Evolutionary conservation across 352 stramenopile species (phyloP), one percentile per base, ranked within the genome.

Genomic region (Phytophthora macrochlamydospora): DNA sequence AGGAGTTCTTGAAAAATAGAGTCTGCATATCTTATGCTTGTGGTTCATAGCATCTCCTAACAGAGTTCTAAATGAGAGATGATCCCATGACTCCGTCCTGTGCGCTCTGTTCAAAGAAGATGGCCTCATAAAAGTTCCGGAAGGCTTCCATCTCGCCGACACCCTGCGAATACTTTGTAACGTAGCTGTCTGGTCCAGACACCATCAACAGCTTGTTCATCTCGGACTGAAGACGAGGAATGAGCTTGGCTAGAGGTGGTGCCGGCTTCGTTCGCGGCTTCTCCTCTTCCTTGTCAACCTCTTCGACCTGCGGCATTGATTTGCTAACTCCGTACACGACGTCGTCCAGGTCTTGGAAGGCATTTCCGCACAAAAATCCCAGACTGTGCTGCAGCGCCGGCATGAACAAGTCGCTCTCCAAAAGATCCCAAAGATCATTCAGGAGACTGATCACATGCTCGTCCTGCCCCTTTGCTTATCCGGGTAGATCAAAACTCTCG

Each of bases 361-460:
- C 83, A 55, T 93, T 92, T 35, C 83, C 81, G 46, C 83, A 91
- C n/a, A 93, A 48, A 53, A 89, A 92, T 0, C 79, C 79, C 32
- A 93, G 78, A 50, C 73, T 87, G 53, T 93, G 81, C 69, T 91
- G 79, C 60, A 93, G 55, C 29, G 83, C 85, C 18, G 85, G 81
- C 51, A 79, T 73, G 65, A 93, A 92, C 31, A 93, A 65, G 48
- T 93, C 78, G 67, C 83, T 93, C 58, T 93, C 85, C 18, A 93
- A 71, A 35, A 93, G 73, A 50, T 93, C 85, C 85, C 85, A 93
- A 14, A 93, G 69, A 62, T 93, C 85, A 58, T 93, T 93, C 24
- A 93, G 77, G 38, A 93, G 62, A 33, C 83, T 89, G 67, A 93
- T 91, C 12, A 92, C 83, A 30, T 87, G 71, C 64, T 93, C 83